These are phyloP conservation scores for Blastobotrys proliferans DNA, from an alignment of 1,139 yeast species.

Conservation along the genomic window DNA sequence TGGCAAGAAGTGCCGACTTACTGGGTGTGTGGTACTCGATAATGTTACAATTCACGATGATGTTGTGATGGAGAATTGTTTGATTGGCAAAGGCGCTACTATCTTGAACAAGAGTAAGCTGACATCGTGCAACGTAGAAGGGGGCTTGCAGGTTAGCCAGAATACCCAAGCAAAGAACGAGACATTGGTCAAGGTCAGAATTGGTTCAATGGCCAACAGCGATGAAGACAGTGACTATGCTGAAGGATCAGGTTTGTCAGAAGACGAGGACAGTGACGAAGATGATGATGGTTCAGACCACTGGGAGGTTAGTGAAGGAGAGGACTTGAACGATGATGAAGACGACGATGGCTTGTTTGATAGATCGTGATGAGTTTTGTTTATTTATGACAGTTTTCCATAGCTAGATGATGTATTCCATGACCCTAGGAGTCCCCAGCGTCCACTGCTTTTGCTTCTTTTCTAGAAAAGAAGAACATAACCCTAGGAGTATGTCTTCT, in stretches of 20 bases:
- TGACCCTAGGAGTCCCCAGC: too few species aligned
- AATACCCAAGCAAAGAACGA: conserved; percentile 75
- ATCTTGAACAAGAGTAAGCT: conserved; percentile 41
- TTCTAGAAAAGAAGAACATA: too few species aligned
- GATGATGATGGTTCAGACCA: conserved; percentile 20
- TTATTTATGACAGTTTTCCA: too few species aligned
- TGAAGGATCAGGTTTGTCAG: conserved; percentile 20
- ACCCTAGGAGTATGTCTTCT: too few species aligned
- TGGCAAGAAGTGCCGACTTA: conserved; percentile 82
- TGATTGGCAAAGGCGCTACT: conserved; percentile 65
- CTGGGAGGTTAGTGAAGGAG: conserved; percentile 26
- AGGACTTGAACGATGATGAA: conserved; percentile 28
- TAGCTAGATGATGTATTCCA: too few species aligned
- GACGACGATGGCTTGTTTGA: conserved; percentile 43
- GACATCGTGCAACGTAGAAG: conserved; percentile 80
- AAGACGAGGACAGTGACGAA: conserved; percentile 35
- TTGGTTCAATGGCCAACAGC: conserved; percentile 19
- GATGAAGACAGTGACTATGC: conserved; percentile 5
- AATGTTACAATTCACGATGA: conserved; percentile 76
- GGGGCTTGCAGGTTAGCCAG: conserved; percentile 60
- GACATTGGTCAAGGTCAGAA: conserved; percentile 52
- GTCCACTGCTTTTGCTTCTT: too few species aligned
- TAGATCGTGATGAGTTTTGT: conserved; percentile 19
- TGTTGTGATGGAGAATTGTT: conserved; percentile 70
- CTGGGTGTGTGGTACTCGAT: conserved; percentile 78